These are phyloP conservation scores for Colletotrichum spaethianum DNA, from an alignment of 2,329 filamentous ascomycete species.

Conservation along the genomic window DNA sequence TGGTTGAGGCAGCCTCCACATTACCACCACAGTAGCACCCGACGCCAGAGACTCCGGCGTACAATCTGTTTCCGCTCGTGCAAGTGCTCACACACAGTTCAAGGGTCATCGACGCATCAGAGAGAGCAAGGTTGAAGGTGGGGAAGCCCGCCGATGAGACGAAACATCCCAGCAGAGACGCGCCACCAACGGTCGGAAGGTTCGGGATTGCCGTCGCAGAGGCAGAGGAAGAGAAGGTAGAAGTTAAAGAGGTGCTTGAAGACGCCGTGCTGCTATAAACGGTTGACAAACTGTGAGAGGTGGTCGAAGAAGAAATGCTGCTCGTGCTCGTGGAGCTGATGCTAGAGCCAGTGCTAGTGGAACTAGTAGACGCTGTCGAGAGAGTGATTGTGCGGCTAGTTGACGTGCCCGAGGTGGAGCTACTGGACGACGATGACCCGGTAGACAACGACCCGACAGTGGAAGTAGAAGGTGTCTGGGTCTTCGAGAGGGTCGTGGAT, in stretches of 20 bases:
- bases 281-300: background rate
- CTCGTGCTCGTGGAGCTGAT: too few relatives aligned
- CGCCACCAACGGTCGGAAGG: slow-evolving; percentile 35
- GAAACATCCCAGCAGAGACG: slow-evolving; percentile 48
- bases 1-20: slow-evolving; percentile 21
- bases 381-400: too few relatives aligned
- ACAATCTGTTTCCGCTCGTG: slow-evolving; percentile 15
- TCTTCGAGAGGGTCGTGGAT: too few relatives aligned
- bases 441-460: too few relatives aligned
- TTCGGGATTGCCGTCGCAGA: slow-evolving; percentile 15
- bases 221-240: background rate
- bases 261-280: background rate
- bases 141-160: slow-evolving; percentile 46
- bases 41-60: slow-evolving; percentile 5
- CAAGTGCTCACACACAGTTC: slow-evolving; percentile 47
- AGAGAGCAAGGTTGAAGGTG: slow-evolving; percentile 42
- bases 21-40: slow-evolving; percentile 44
- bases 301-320: background rate
- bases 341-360: too few relatives aligned
- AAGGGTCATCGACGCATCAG: slow-evolving; percentile 42
- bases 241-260: background rate
- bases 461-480: too few relatives aligned
- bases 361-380: too few relatives aligned
- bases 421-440: too few relatives aligned
- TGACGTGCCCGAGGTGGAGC: too few relatives aligned